A percentile compares a stretch with the other conserved stretches of the same genome.
These are phyloP conservation scores for Mimosa bimucronata DNA, from an alignment of 306 rosid genomes.

Conservation along the genomic window DNA sequence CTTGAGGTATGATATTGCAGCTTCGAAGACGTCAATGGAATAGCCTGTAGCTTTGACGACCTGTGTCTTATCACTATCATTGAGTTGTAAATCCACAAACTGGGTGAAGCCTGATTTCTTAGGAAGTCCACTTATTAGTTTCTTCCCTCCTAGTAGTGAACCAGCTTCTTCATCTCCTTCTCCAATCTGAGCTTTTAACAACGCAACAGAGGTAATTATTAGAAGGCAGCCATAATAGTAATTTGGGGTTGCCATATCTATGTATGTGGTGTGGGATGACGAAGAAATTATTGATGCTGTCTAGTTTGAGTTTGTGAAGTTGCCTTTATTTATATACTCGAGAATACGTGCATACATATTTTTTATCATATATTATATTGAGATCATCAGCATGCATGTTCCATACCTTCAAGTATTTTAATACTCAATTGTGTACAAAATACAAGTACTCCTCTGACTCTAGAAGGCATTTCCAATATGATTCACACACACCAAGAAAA, in stretches of 20 bases:
- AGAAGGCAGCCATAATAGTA: neutral
- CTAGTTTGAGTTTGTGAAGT: neutral
- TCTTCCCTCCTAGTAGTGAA: constrained; percentile 12
- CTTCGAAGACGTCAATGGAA: constrained; percentile 19
- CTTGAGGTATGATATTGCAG: neutral
- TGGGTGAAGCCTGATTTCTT: constrained; percentile 6
- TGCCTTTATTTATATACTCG: neutral
- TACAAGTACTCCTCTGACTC: no score
- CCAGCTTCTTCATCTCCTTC: neutral
- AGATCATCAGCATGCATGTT: no score
- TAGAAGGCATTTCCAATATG: no score
- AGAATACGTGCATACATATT: no score
- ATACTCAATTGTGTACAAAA: no score
- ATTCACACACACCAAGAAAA: no score
- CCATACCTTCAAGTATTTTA: no score
- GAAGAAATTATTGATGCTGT: neutral
- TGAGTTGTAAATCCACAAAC: constrained; percentile 9
- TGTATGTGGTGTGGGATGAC: neutral
- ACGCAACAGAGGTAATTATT: neutral
- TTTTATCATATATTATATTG: no score
- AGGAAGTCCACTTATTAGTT: constrained; percentile 18
- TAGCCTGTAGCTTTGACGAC: neutral
- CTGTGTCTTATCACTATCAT: neutral
- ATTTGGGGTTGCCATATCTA: neutral
- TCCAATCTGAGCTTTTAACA: neutral